These are phyloP conservation scores for Cornus florida DNA, from an alignment of 148 eudicot genomes.

Conservation along the genomic window DNA sequence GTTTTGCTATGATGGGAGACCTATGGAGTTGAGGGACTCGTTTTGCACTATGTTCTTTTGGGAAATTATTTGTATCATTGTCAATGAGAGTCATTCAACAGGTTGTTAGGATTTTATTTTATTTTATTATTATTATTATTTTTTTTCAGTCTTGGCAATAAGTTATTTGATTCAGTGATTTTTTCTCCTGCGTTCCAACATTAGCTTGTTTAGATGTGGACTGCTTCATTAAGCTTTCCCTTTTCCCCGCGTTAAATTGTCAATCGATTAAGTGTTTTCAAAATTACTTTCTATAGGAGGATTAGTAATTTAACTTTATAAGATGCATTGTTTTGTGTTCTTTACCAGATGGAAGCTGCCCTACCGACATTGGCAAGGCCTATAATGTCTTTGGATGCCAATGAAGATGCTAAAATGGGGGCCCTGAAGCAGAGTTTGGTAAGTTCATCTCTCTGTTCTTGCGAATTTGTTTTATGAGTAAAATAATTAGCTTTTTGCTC, in stretches of 20 bases:
- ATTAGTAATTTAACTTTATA: background rate
- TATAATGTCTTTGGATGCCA: constrained; percentile 96
- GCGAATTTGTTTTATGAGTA: background rate
- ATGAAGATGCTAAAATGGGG: constrained; percentile 92
- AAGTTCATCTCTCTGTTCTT: constrained; percentile 15
- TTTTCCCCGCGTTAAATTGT: background rate
- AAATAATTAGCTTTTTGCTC: no score
- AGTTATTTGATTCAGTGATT: background rate
- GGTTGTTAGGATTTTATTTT: background rate
- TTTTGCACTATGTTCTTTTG: background rate
- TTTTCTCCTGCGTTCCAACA: background rate
- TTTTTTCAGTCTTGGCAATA: background rate
- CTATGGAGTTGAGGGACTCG: background rate
- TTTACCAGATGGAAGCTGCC: constrained; percentile 78
- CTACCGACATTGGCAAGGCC: constrained; percentile 88
- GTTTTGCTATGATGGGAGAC: background rate
- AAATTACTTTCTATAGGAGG: background rate
- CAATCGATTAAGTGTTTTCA: background rate
- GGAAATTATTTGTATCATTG: background rate
- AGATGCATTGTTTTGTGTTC: constrained; percentile 3
- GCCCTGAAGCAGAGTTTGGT: constrained; percentile 96
- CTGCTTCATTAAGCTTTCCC: background rate
- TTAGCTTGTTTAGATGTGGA: background rate
- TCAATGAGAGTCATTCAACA: background rate
- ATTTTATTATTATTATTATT: no score